Conservation (phyloP, 345 rosid genomes). For the Gossypium longicalyx region DNA sequence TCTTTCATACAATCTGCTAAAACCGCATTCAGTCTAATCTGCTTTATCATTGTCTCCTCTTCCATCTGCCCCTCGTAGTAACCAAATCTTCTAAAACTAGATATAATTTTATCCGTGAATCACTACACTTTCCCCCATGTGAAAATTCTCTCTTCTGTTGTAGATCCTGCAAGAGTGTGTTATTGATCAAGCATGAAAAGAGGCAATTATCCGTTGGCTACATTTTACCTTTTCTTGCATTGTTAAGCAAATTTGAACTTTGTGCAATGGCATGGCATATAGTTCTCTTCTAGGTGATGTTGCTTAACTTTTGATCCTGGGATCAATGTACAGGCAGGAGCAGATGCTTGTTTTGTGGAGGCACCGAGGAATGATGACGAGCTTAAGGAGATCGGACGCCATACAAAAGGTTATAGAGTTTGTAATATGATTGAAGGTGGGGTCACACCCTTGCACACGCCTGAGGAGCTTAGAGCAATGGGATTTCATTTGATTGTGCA, state of each 20-base stretch:
- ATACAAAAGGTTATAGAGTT: conserved; percentile 39
- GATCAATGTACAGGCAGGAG: conserved; percentile 33
- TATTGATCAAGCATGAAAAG: neutral
- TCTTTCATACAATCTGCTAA: neutral
- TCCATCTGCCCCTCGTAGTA: neutral
- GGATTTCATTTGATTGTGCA: conserved; percentile 41
- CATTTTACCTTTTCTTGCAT: neutral
- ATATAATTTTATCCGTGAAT: too few relatives aligned
- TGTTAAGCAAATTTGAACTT: neutral
- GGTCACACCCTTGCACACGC: conserved; percentile 42
- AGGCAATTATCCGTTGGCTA: neutral
- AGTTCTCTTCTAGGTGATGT: neutral
- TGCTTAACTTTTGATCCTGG: neutral
- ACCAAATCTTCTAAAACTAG: neutral
- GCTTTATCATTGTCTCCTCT: neutral
- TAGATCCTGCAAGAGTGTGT: neutral
- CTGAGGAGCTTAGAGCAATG: conserved; percentile 48
- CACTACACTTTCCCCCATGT: neutral
- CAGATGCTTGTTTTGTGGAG: conserved; percentile 52
- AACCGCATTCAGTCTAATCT: neutral
- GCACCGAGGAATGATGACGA: conserved; percentile 47
- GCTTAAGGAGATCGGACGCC: conserved; percentile 36
- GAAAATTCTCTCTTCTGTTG: neutral
- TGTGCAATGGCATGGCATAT: neutral
- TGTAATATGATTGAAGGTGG: conserved; percentile 59